Conservation (phyloP, 1,284 basidiomycete genomes). For the Neotropicomus parvogracilis region DNA sequence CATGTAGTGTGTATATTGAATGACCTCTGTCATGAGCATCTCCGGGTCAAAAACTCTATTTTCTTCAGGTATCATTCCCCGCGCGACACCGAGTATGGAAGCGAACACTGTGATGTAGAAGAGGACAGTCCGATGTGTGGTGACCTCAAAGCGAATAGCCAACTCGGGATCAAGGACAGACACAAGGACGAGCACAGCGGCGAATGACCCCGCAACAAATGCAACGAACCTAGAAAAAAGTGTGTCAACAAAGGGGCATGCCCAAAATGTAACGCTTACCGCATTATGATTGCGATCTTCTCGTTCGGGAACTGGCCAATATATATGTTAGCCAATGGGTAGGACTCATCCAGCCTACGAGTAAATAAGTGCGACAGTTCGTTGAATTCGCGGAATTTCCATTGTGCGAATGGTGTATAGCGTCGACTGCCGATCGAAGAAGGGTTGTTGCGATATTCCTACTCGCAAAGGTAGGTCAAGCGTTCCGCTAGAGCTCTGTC, state of each 20-base stretch:
- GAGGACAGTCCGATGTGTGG: constrained; percentile 85
- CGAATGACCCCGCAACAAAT: constrained; percentile 95
- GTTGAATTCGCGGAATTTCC: constrained; percentile 99
- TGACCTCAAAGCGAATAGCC: constrained; percentile 93
- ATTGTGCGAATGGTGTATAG: constrained; percentile 93
- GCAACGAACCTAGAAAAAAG: constrained; percentile 64
- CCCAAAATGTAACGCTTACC: constrained; percentile 46
- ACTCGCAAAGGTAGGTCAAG: constrained; percentile 4
- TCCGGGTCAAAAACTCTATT: constrained; percentile 93
- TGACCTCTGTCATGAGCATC: constrained; percentile 84
- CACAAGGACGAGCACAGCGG: constrained; percentile 87
- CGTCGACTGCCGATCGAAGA: constrained; percentile 88
- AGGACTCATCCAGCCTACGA: constrained; percentile 82
- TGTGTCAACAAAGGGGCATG: neutral
- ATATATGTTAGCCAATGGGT: constrained; percentile 89
- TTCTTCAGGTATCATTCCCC: constrained; percentile 96
- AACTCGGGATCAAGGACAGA: constrained; percentile 91
- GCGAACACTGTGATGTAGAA: constrained; percentile 93
- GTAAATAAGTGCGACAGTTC: constrained; percentile 93
- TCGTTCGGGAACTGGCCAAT: constrained; percentile 98
- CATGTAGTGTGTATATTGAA: constrained; percentile 93
- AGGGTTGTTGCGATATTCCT: constrained; percentile 99
- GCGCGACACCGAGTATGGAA: constrained; percentile 80
- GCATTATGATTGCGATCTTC: constrained; percentile 82
- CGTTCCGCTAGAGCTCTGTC: neutral